Evolutionary conservation across 2,329 filamentous ascomycete genomes (phyloP).

Genomic region (Cladophialophora exuberans): DNA sequence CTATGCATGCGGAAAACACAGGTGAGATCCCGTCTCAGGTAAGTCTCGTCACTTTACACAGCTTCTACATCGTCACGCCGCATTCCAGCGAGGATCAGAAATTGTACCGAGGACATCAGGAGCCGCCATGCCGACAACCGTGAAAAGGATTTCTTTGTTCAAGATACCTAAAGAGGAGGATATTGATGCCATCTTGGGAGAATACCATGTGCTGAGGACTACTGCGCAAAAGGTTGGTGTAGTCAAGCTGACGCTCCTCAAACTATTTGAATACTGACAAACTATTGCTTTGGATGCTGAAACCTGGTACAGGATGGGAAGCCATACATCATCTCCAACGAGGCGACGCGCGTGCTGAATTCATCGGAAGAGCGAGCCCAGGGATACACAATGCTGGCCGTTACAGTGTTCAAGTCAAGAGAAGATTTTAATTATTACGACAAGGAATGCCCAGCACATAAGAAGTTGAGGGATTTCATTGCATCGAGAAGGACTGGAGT

Average conservation of each 20-base stretch:
- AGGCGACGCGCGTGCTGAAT: slow-evolving; percentile 58
- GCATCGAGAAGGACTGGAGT: slow-evolving; percentile 41
- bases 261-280: too few relatives aligned
- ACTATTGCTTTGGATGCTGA: not conserved
- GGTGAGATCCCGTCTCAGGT: not conserved
- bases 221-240: slow-evolving; percentile 49
- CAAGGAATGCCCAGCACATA: slow-evolving; percentile 59
- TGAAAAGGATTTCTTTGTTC: slow-evolving; percentile 58
- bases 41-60: not conserved
- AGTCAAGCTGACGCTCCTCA: not conserved
- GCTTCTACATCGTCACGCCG: not conserved
- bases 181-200: slow-evolving; percentile 47
- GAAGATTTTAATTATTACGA: slow-evolving; percentile 76
- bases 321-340: slow-evolving; percentile 67
- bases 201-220: slow-evolving; percentile 48
- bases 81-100: not conserved
- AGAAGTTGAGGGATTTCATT: slow-evolving; percentile 47
- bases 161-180: slow-evolving; percentile 54
- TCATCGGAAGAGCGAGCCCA: slow-evolving; percentile 60
- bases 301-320: slow-evolving; percentile 62
- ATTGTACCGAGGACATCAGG: not conserved
- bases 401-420: slow-evolving; percentile 65
- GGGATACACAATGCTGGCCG: slow-evolving; percentile 67
- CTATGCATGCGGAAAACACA: not conserved
- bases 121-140: slow-evolving; percentile 30